These are phyloP conservation scores for Alisma plantagoaquatica DNA, from an alignment of 106 monocot species.

Conservation along the genomic window DNA sequence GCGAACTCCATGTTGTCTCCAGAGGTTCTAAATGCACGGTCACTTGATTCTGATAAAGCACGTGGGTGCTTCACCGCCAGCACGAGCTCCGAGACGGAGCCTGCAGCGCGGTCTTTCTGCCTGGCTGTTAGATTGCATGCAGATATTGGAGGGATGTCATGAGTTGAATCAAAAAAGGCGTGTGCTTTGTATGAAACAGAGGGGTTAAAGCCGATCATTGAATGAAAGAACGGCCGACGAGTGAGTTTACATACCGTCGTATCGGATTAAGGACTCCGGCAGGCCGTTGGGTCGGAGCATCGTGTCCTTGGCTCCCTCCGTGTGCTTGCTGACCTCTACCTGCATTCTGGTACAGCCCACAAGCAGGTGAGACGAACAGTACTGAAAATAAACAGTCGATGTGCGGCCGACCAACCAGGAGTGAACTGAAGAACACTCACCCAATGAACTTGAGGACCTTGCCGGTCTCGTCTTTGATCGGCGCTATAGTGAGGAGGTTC, in stretches of 20 bases:
- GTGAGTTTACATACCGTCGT: conserved; percentile 56
- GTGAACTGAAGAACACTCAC: conserved; percentile 36
- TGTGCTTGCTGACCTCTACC: conserved; percentile 94
- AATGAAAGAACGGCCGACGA: background rate
- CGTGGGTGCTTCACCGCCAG: conserved; percentile 67
- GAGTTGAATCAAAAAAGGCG: background rate
- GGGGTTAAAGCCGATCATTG: no score
- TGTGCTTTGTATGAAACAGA: no score
- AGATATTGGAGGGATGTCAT: no score
- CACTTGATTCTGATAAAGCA: conserved; percentile 49
- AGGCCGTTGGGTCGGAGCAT: conserved; percentile 88
- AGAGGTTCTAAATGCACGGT: conserved; percentile 57
- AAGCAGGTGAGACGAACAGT: background rate
- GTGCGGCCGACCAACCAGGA: no score
- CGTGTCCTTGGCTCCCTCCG: conserved; percentile 78
- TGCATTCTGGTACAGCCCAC: conserved; percentile 57
- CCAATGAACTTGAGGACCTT: conserved; percentile 88
- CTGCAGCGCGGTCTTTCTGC: conserved; percentile 73
- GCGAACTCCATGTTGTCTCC: conserved; percentile 19
- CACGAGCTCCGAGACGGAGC: conserved; percentile 80
- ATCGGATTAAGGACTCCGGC: conserved; percentile 88
- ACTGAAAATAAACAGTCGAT: no score
- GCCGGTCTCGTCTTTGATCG: conserved; percentile 91
- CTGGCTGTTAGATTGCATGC: no score
- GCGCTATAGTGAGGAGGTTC: conserved; percentile 91